Base-by-base conservation (phyloP, 345 rosid species). In the Firmiana major region DNA sequence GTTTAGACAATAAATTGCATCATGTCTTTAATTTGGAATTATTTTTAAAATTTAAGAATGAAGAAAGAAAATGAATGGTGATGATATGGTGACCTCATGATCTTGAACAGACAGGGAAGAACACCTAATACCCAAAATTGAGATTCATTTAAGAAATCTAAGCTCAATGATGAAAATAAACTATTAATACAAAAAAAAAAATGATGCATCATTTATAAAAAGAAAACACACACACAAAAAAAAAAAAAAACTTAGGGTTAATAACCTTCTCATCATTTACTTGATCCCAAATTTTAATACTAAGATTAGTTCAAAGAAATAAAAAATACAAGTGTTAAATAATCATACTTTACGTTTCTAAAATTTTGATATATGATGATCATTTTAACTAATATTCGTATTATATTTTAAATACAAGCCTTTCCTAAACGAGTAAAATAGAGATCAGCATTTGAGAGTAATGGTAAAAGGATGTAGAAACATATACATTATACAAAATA, bases 381-480 rank as follows among this genome's bases (percentile, higher is more conserved):
- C 3, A 31, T 31, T 31, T 31, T 31, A 31, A 31, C 34, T 31
- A 31, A 31, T 31, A n/a, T n/a, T n/a, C n/a, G n/a, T n/a, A n/a
- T n/a, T n/a, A n/a, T n/a, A n/a, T n/a, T n/a, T n/a, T n/a, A n/a
- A 31, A 67, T 77, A 68, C 42, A 28, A 34, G 34, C 5, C 38
- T 66, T 45, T 71, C 48, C 46, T 19, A 24, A 38, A 38, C 6
- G 45, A 49, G 54, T 70, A 49, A 71, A 78, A 49, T 45, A 71
- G 3, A 71, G 4, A 55, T 45, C 5, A 43, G 60, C 38, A 19
- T n/a, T 40, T 13, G 36, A 10, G 49, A 63, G 59, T 60, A 53
- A 68, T 45, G 5, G 17, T 84, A 82, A 53, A 64, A 74, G 12
- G 81, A 85, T 69, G 78, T 34, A 63, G 68, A 81, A 85, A 75